phyloP scores from a whole-genome alignment of 1,139 yeast genomes.

The Pichia sp. region DNA sequence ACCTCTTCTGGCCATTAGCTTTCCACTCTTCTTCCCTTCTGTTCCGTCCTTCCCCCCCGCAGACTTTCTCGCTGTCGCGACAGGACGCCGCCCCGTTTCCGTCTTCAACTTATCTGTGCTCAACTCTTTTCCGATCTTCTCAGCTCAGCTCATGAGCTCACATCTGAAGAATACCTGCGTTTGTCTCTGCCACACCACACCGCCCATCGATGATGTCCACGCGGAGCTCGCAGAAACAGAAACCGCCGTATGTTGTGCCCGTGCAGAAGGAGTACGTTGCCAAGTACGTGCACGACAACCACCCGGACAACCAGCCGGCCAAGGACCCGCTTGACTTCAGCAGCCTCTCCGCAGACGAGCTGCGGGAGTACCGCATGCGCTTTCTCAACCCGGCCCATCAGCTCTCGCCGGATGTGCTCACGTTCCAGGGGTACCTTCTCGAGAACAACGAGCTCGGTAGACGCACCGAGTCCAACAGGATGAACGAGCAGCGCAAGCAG shows the following conservation, averaged over 20 bases:
- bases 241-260: constrained; percentile 37
- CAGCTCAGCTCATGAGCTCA: too few relatives aligned
- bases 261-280: constrained; percentile 58
- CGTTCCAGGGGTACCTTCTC: constrained; percentile 57
- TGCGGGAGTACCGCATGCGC: constrained; percentile 54
- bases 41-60: not conserved
- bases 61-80: too few relatives aligned
- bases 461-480: constrained; percentile 40
- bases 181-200: not conserved
- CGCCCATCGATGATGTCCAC: constrained; percentile 11
- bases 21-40: not conserved
- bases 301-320: constrained; percentile 50
- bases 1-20: too few relatives aligned
- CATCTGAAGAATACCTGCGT: too few relatives aligned
- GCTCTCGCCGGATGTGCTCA: constrained; percentile 47
- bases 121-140: too few relatives aligned
- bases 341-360: constrained; percentile 45
- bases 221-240: constrained; percentile 18
- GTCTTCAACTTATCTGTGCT: too few relatives aligned
- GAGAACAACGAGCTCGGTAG: constrained; percentile 57
- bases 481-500: constrained; percentile 24
- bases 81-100: too few relatives aligned
- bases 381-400: constrained; percentile 38
- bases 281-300: constrained; percentile 59
- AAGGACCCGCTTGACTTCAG: constrained; percentile 59